Conservation (phyloP, 1,284 basidiomycete genomes). For the Trichosporon coremiiforme region DNA sequence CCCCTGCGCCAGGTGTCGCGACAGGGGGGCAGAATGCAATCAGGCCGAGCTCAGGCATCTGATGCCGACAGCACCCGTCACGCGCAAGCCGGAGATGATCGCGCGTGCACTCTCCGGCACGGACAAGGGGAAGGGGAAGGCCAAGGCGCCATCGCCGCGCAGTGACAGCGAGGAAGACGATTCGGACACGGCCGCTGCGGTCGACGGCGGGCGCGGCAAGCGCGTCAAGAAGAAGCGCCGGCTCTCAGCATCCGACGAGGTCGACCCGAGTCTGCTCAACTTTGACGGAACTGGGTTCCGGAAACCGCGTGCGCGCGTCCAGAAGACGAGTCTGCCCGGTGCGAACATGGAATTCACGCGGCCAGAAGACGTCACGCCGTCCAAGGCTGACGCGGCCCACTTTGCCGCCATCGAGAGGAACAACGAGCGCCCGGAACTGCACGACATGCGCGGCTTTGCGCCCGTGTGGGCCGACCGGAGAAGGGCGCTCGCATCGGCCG, state of each 20-base stretch:
- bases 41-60: slow-evolving; percentile 16
- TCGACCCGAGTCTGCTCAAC: slow-evolving; percentile 36
- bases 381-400: slow-evolving; percentile 36
- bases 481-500: slow-evolving; percentile 36
- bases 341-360: background rate
- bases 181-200: slow-evolving; percentile 1
- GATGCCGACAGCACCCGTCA: slow-evolving; percentile 13
- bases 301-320: slow-evolving; percentile 22
- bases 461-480: slow-evolving; percentile 51
- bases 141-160: slow-evolving; percentile 2
- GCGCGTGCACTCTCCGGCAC: background rate
- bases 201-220: slow-evolving; percentile 33
- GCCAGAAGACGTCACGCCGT: slow-evolving; percentile 27
- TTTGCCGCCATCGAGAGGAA: slow-evolving; percentile 37
- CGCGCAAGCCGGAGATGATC: slow-evolving; percentile 8
- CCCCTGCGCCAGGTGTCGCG: slow-evolving; percentile 43
- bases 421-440: slow-evolving; percentile 30
- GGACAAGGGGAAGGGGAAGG: slow-evolving; percentile 37
- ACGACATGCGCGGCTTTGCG: slow-evolving; percentile 36
- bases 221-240: slow-evolving; percentile 44
- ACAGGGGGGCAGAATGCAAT: slow-evolving; percentile 19
- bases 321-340: background rate
- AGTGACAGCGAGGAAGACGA: slow-evolving; percentile 21
- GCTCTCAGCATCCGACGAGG: slow-evolving; percentile 34
- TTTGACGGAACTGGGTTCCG: slow-evolving; percentile 28